These are phyloP conservation scores for Domatiomyces globalis DNA, from an alignment of 2,329 filamentous ascomycete genomes.

Conservation along the genomic window DNA sequence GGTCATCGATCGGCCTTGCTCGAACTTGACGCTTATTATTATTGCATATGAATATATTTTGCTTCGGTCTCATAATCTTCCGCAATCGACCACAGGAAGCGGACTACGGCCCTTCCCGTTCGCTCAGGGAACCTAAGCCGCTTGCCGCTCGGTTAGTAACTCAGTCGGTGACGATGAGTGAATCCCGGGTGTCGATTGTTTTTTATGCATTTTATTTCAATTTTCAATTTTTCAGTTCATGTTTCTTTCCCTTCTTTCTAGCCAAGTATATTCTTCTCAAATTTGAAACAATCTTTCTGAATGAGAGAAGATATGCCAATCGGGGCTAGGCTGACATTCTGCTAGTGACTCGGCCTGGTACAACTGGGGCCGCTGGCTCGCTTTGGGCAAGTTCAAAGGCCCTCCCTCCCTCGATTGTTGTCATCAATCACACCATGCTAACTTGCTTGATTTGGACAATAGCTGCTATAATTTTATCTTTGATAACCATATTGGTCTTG, in stretches of 20 bases:
- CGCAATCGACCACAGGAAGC: constrained; percentile 15
- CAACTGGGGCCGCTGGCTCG: constrained; percentile 70
- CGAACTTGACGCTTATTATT: no score
- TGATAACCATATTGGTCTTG: constrained; percentile 50
- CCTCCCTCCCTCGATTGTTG: no score
- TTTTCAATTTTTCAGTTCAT: no score
- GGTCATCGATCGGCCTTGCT: no score
- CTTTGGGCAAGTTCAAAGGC: constrained; percentile 37
- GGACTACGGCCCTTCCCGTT: constrained; percentile 15
- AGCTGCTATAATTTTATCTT: constrained; percentile 48
- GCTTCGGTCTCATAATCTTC: neutral
- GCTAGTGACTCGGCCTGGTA: constrained; percentile 41
- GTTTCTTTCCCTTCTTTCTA: neutral
- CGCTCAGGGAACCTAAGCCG: constrained; percentile 15
- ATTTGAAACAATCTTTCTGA: no score
- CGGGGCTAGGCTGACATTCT: no score
- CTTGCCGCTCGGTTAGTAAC: constrained; percentile 13
- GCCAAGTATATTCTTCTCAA: no score
- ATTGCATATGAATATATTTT: neutral
- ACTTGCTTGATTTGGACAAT: neutral
- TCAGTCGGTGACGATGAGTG: constrained; percentile 11
- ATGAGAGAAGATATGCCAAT: neutral
- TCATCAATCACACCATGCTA: no score
- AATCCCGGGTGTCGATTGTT: constrained; percentile 16
- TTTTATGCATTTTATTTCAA: no score